Evolutionary conservation across 1,284 basidiomycete genomes (phyloP).

Genomic region (Boletus smithii): DNA sequence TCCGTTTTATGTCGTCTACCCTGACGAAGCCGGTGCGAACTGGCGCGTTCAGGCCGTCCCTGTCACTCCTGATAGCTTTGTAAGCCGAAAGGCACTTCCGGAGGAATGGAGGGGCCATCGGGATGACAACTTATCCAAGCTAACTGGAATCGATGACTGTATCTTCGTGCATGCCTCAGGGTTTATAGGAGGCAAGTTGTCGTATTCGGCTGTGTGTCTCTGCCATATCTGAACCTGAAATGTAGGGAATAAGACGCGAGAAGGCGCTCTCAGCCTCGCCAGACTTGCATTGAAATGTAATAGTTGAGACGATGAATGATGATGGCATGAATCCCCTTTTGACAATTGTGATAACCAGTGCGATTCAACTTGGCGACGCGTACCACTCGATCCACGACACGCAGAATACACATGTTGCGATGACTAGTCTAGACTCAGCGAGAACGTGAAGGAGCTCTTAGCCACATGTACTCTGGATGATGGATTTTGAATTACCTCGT

Average conservation of each 20-base stretch:
- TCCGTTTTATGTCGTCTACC: slow-evolving; percentile 87
- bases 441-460: slow-evolving; percentile 11
- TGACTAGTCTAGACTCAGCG: slow-evolving; percentile 7
- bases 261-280: slow-evolving; percentile 84
- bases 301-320: slow-evolving; percentile 19
- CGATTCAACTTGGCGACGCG: slow-evolving; percentile 12
- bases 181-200: slow-evolving; percentile 83
- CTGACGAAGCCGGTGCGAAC: slow-evolving; percentile 73
- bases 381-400: slow-evolving; percentile 9
- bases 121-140: slow-evolving; percentile 74
- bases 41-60: slow-evolving; percentile 97
- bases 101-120: slow-evolving; percentile 92
- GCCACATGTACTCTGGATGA: slow-evolving; percentile 6
- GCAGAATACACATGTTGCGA: slow-evolving; percentile 19
- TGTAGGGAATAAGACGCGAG: slow-evolving; percentile 85
- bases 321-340: slow-evolving; percentile 14
- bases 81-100: slow-evolving; percentile 88
- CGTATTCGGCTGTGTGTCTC: neutral
- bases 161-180: slow-evolving; percentile 95
- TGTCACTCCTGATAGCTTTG: slow-evolving; percentile 77
- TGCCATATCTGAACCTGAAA: slow-evolving; percentile 12
- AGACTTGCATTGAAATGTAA: slow-evolving; percentile 54
- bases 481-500: slow-evolving; percentile 27
- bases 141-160: slow-evolving; percentile 78
- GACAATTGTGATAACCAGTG: slow-evolving; percentile 5